Evolutionary conservation across 23 red algal species (phyloP).

Genomic region (Pyropia haitanensis): DNA sequence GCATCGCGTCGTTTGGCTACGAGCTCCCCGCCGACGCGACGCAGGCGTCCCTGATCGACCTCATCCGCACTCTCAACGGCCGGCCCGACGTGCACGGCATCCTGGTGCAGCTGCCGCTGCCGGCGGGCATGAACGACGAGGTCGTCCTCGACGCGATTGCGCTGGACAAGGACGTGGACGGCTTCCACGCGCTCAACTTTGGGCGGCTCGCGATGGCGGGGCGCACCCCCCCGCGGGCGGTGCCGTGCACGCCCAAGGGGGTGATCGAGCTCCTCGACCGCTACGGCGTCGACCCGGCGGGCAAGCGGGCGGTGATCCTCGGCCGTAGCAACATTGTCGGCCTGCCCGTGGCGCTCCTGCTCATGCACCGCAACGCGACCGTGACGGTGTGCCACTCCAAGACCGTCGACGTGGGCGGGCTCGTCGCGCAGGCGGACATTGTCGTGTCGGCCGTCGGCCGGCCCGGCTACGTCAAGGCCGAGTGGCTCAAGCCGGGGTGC

Average conservation of each 20-base stretch:
- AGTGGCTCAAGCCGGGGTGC: slow-evolving; percentile 74
- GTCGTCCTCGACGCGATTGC: slow-evolving; percentile 43
- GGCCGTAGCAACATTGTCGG: slow-evolving; percentile 97
- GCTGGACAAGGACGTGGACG: slow-evolving; percentile 89
- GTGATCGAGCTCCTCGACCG: slow-evolving; percentile 69
- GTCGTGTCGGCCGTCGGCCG: slow-evolving; percentile 67
- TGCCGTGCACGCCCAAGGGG: slow-evolving; percentile 82
- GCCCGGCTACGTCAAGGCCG: slow-evolving; percentile 54
- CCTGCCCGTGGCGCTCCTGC: slow-evolving; percentile 67
- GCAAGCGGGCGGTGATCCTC: slow-evolving; percentile 67
- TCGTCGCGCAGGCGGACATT: slow-evolving; percentile 63
- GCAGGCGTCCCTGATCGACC: slow-evolving; percentile 36
- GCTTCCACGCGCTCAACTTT: slow-evolving; percentile 89
- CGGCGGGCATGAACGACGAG: slow-evolving; percentile 65
- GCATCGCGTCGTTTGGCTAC: slow-evolving; percentile 65
- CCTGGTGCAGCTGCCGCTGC: slow-evolving; percentile 81
- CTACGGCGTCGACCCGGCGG: slow-evolving; percentile 47
- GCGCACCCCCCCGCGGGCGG: slow-evolving; percentile 33
- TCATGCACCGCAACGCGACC: slow-evolving; percentile 74
- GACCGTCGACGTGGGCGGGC: slow-evolving; percentile 35
- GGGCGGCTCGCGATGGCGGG: slow-evolving; percentile 72
- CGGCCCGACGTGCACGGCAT: slow-evolving; percentile 75
- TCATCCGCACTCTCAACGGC: slow-evolving; percentile 55
- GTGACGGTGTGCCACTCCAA: slow-evolving; percentile 82
- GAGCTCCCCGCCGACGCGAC: slow-evolving; percentile 50